A percentile compares a stretch with the other conserved stretches of the same genome.
Evolutionary conservation across 352 stramenopile genomes (phyloP).

Genomic region (Globisporangium apiculatum): DNA sequence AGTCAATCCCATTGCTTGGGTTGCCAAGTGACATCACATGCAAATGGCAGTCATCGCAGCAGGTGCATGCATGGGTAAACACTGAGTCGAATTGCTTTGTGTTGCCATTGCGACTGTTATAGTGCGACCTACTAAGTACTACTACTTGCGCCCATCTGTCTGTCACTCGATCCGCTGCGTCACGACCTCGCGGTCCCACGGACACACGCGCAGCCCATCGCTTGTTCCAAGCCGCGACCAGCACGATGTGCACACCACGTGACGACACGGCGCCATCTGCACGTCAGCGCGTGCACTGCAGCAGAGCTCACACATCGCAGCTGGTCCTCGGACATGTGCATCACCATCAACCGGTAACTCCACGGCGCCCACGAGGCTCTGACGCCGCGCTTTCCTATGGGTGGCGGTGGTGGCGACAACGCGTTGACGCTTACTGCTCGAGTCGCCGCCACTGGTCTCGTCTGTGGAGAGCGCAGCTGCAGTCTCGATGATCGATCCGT

Average conservation of each 20-base stretch:
- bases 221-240: constrained; percentile 16
- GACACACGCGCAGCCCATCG: constrained; percentile 25
- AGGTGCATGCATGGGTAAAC: too few species aligned
- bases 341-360: constrained; percentile 2
- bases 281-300: constrained; percentile 34
- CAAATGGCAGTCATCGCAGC: too few species aligned
- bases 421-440: neutral
- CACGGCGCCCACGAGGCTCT: constrained; percentile 29
- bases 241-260: constrained; percentile 38
- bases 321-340: too few species aligned
- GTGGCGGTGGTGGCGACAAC: too few species aligned
- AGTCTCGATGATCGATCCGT: neutral
- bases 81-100: too few species aligned
- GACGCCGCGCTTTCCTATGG: constrained; percentile 20
- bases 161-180: constrained; percentile 15
- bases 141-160: too few species aligned
- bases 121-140: too few species aligned
- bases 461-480: neutral
- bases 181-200: constrained; percentile 55
- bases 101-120: too few species aligned
- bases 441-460: neutral
- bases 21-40: too few species aligned
- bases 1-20: too few species aligned
- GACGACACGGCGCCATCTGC: constrained; percentile 46
- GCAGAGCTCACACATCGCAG: constrained; percentile 35